Evolutionary conservation across 2,329 filamentous ascomycete species (phyloP), one percentile per base, ranked within the genome.

Genomic region (Aureobasidium sp.): DNA sequence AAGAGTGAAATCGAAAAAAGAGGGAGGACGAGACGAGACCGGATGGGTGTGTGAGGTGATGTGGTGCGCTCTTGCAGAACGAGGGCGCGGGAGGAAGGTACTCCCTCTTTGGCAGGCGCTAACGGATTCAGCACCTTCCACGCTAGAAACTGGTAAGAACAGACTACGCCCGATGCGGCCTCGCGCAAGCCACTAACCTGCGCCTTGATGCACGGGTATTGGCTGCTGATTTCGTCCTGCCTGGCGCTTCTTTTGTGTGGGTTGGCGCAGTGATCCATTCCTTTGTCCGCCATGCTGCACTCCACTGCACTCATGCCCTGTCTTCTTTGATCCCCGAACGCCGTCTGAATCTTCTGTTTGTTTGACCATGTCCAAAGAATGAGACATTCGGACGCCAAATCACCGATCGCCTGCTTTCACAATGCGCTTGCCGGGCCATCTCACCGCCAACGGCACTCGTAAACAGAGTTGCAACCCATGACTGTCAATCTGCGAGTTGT

Each of bases 281-380:
- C 55, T 58, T 57, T 58, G 55, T 58, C 33, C 42, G 43, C 55
- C 55, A 58, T 49, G 55, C 54, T 47, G 42, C 53, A 45, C 45
- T 47, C 17, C 45, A 19, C 45, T 47, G 45, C 53, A 45, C 43
- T 38, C 43, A 58, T 38, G 54, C 31, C 43, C 19, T 38, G 51
- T 33, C 38, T 57, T 57, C 53, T 57, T 57, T 57, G 40, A 46
- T 57, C 53, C 53, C 53, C 40, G 53, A 57, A 57, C 53, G 53
- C 40, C 53, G 29, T 45, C 40, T 19, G 5, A 57, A 57, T 57
- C 31, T 49, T 58, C 33, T 49, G 55, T 58, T 58, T 58, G 43
- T 58, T 58, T 38, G 55, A 33, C n/a, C 51, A 40, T 23, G 9
- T 25, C 35, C 21, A 40, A 46, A 38, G 33, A 58, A 47, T 58